Percentiles rank a stretch among this genome's conserved stretches.
Evolutionary conservation across 768 basidiomycete genomes (phyloP).

Genomic region (Auriscalpium microsporum): DNA sequence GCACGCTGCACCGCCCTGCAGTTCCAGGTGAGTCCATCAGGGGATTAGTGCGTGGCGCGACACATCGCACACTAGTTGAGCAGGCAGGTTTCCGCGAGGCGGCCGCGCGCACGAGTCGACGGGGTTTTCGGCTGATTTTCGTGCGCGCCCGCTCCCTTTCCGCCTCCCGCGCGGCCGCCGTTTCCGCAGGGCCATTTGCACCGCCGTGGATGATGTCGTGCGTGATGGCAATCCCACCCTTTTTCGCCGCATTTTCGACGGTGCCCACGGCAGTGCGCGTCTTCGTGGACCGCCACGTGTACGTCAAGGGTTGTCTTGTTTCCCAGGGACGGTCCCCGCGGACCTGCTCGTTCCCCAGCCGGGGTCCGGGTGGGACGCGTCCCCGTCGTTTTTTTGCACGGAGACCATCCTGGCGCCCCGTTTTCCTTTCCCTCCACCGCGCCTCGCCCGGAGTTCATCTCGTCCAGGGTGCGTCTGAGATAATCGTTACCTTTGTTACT

Average conservation of each 20-base stretch:
- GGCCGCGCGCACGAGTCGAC: neutral
- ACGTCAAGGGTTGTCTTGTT: neutral
- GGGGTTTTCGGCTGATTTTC: neutral
- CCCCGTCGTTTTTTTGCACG: neutral
- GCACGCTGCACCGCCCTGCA: neutral
- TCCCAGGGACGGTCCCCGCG: neutral
- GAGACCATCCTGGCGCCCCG: neutral
- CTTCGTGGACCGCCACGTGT: neutral
- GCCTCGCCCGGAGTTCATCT: slow-evolving; percentile 4
- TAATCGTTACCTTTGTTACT: slow-evolving; percentile 7
- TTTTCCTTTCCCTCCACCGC: neutral
- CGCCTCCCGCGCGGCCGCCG: neutral
- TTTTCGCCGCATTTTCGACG: neutral
- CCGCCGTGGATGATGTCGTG: neutral
- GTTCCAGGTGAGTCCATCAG: neutral
- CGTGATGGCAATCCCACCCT: slow-evolving; percentile 6
- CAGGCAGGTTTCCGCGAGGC: neutral
- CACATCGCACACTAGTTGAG: neutral
- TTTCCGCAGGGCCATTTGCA: neutral
- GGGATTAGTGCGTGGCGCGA: neutral
- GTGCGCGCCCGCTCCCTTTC: neutral
- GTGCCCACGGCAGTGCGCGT: slow-evolving; percentile 6
- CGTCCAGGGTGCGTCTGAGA: slow-evolving; percentile 6
- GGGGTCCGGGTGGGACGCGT: neutral
- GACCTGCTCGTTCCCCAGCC: neutral